Base-by-base conservation (phyloP, 345 rosid species). In the Orychophragmus violaceus region DNA sequence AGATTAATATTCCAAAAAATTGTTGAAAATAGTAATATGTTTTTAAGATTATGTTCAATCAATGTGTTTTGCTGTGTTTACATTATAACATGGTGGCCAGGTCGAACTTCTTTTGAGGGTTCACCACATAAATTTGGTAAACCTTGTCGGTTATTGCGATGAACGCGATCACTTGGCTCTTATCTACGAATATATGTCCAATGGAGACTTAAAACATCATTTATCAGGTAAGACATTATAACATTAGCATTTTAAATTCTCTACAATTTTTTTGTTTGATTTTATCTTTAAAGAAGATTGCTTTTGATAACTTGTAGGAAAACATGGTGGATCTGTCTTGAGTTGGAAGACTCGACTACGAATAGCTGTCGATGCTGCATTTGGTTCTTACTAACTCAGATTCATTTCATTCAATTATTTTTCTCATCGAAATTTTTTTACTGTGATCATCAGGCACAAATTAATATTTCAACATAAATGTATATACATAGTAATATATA, bases 131-230 rank as follows among this genome's bases (percentile, higher is more conserved):
- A 78, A 78, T 36, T 53, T 78, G 66, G 75, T 77, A 33, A 39
- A 5, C 11, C 80, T 78, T 25, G 63, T 81, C 0, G 84, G 82
- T 0, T 81, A 35, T 58, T 81, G 80, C 48, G 57, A 75, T 18
- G 78, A 81, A 44, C 59, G 36, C 4, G 27, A 36, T 25, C 44
- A 72, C 8, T 53, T 52, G 65, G 84, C 67, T n/a, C 78, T 81
- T 3, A 72, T 81, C 29, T 78, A 81, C 6, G 84, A 81, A 59
- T 78, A 45, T 63, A 78, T 78, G 80, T 59, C 81, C 14, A 69
- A 75, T 8, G 57, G 58, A 42, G 64, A 61, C 50, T 52, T 76
- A 42, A 25, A 32, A 51, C 22, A 68, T 23, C 66, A 70, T 59
- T 41, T 76, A 19, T 42, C 59, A 59, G 57, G 21, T 51, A 17